Percentiles rank a stretch among this genome's conserved stretches.
Conservation (phyloP, 192 early-diverging fungal genomes). For the Thoreauomyces humboldtii region DNA sequence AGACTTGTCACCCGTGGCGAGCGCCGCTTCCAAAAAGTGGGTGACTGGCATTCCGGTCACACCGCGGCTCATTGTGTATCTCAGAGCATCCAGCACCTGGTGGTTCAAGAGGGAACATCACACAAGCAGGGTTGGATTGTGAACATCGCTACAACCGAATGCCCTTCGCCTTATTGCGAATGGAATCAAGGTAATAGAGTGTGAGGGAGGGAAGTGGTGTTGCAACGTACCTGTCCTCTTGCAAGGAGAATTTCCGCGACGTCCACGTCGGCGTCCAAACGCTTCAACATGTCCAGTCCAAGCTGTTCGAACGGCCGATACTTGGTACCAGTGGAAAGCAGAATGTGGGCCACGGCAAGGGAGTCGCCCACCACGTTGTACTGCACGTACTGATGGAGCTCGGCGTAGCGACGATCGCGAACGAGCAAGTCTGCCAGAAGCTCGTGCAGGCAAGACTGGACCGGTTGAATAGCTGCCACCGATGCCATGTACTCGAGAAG, state of each 20-base stretch:
- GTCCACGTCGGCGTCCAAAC: constrained; percentile 20
- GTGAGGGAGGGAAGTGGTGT: too few species aligned
- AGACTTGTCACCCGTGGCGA: constrained; percentile 31
- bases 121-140: too few species aligned
- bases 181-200: too few species aligned
- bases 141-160: too few species aligned
- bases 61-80: constrained; percentile 22
- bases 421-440: constrained; percentile 29
- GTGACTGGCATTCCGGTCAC: constrained; percentile 2
- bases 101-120: too few species aligned
- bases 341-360: constrained; percentile 20
- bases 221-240: constrained; percentile 26
- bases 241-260: constrained; percentile 28
- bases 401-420: constrained; percentile 8
- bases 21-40: constrained; percentile 38
- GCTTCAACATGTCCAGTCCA: constrained; percentile 37
- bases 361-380: constrained; percentile 34
- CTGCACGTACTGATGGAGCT: constrained; percentile 30
- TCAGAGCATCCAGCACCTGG: constrained; percentile 43
- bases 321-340: not conserved
- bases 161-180: too few species aligned
- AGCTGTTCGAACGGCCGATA: constrained; percentile 20
- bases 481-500: constrained; percentile 30
- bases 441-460: constrained; percentile 23
- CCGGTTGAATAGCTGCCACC: not conserved